phyloP scores from a whole-genome alignment of 306 rosid genomes.

The Cicer cuneatum region DNA sequence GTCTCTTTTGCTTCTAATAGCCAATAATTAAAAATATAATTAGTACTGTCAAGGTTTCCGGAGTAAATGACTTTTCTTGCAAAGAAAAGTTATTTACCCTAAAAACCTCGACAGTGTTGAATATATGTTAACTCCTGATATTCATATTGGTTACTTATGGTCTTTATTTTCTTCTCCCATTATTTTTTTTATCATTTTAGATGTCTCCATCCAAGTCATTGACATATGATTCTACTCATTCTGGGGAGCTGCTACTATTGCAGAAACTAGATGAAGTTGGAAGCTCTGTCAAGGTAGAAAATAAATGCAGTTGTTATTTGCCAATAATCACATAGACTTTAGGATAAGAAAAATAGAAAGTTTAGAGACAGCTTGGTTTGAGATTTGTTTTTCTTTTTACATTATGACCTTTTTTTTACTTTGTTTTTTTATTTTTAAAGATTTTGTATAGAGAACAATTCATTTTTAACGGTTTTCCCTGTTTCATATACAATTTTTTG shows the following conservation, averaged over 20 bases:
- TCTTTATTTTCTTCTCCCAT: background rate
- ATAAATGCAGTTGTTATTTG: slow-evolving; percentile 26
- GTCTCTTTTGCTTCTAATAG: slow-evolving; percentile 15
- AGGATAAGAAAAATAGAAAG: slow-evolving; percentile 29
- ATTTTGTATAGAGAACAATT: background rate
- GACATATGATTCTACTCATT: slow-evolving; percentile 57
- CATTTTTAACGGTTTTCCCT: background rate
- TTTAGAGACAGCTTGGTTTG: background rate
- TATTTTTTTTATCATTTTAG: slow-evolving; percentile 48
- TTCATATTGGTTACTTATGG: slow-evolving; percentile 31
- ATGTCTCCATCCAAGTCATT: slow-evolving; percentile 70
- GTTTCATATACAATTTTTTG: background rate
- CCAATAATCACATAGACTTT: background rate
- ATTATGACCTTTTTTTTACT: background rate
- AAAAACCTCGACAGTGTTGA: slow-evolving; percentile 22
- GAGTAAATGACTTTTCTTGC: no score
- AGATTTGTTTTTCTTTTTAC: background rate
- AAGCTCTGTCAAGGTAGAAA: slow-evolving; percentile 82
- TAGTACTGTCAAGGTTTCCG: no score
- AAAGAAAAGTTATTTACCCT: background rate
- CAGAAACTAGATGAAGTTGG: slow-evolving; percentile 95
- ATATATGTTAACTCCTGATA: background rate
- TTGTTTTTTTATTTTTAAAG: background rate
- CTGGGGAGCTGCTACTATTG: slow-evolving; percentile 65
- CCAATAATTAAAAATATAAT: background rate